Percentiles rank a stretch among this genome's conserved stretches.
Conservation (phyloP, 148 eudicot genomes). For the Oxyria digyna region DNA sequence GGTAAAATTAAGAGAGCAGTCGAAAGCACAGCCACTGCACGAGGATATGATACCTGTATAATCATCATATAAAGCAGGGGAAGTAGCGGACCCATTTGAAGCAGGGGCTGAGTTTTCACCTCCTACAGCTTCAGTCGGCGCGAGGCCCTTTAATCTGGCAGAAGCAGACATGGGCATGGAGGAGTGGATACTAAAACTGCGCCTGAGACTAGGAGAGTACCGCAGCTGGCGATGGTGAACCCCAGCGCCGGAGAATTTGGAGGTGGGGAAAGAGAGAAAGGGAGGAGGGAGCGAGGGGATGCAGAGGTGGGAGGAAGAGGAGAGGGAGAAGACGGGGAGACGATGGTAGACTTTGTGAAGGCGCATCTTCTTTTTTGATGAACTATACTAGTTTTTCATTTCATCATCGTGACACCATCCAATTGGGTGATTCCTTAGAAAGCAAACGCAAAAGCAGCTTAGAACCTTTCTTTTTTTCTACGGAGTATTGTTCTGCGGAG, state of each 20-base stretch:
- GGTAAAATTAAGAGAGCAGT: background rate
- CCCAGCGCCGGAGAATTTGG: slow-evolving; percentile 4
- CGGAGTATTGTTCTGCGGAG: too few species aligned
- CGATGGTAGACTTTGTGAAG: slow-evolving; percentile 63
- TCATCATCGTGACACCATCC: background rate
- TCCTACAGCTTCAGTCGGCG: slow-evolving; percentile 34
- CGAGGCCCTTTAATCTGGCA: slow-evolving; percentile 32
- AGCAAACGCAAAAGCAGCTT: background rate
- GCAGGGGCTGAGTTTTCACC: slow-evolving; percentile 22
- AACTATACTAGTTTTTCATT: background rate
- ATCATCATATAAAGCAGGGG: slow-evolving; percentile 14
- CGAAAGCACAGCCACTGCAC: background rate
- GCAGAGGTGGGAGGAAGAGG: slow-evolving; percentile 12
- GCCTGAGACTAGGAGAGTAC: background rate
- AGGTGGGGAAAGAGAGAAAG: slow-evolving; percentile 14
- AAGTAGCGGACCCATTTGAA: slow-evolving; percentile 26
- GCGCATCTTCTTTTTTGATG: slow-evolving; percentile 29
- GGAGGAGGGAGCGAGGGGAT: slow-evolving; percentile 12
- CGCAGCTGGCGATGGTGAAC: background rate
- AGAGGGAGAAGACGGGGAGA: slow-evolving; percentile 28
- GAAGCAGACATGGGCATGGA: slow-evolving; percentile 19
- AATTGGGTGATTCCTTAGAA: background rate
- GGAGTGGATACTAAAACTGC: background rate
- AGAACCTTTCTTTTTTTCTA: background rate
- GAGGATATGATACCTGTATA: slow-evolving; percentile 22